Base-by-base conservation (phyloP, 192 early-diverging fungal genomes). In the Coemansia sp. region DNA sequence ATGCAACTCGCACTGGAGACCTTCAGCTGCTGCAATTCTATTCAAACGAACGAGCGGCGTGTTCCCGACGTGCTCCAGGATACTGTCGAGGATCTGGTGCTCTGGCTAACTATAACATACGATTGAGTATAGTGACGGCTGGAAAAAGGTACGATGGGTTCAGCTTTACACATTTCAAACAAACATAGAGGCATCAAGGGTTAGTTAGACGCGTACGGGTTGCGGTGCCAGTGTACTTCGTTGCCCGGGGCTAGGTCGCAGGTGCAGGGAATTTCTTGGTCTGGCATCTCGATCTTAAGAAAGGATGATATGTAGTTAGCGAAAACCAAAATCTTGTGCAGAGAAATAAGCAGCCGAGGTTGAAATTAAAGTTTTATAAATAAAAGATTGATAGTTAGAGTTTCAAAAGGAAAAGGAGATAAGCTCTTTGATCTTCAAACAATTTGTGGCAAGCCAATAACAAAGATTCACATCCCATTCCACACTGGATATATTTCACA, bases 31-130 rank as follows among this genome's bases (percentile, higher is more conserved):
- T 40, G 86, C 85, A 64, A 98, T 92, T 56, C 91, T 79, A 87
- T 92, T 93, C 50, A 98, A 85, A 57, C 94, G 85, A 33, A 99
- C 94, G 45, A 92, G 78, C 34, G 97, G 96, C 14, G 97, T 99
- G 80, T 95, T 94, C 55, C 97, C 97, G 57, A 99, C 92, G 72
- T 97, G 92, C 31, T 94, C 94, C 55, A 99, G 86, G 68, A 99
- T 90, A 57, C 85, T 91, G 74, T 93, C 78, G 52, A 92, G 83
- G 62, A 98, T 92, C 56, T 79, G 83, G 50, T 89, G 91, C 63
- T 89, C 88, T n/a, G 88, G 87, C 50, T 69, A 48, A 17, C 81
- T 82, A 82, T 54, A 78, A 15, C 15, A 10, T 17, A 1, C 3
- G 17, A 57, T 14, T 19, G 20, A 15, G 15, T 48, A 25, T 27